phyloP scores from a whole-genome alignment of 805 yeast genomes.

The Candida yuanshanica region DNA sequence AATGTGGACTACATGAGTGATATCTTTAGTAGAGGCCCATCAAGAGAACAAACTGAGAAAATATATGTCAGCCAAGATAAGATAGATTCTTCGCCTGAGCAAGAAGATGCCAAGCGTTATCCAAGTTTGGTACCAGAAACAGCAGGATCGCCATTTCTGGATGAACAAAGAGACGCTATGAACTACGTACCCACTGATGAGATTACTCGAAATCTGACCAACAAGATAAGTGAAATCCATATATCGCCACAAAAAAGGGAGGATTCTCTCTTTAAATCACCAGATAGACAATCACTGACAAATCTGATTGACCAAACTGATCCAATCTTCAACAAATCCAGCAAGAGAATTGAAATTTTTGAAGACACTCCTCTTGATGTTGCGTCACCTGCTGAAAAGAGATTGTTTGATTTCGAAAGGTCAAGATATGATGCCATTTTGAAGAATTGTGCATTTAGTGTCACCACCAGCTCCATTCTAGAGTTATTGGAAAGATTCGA shows the following conservation, averaged over 20 bases:
- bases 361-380: constrained; percentile 14
- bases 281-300: constrained; percentile 15
- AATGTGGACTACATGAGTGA: constrained; percentile 19
- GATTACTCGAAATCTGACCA: constrained; percentile 16
- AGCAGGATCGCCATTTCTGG: constrained; percentile 19
- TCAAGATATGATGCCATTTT: constrained; percentile 6
- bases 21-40: constrained; percentile 9
- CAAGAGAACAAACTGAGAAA: constrained; percentile 5
- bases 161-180: constrained; percentile 13
- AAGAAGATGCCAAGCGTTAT: constrained; percentile 1
- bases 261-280: constrained; percentile 1
- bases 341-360: constrained; percentile 18
- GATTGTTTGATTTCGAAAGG: constrained; percentile 16
- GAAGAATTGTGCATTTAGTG: constrained; percentile 4
- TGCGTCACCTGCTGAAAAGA: constrained; percentile 4
- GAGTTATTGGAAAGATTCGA: constrained; percentile 8
- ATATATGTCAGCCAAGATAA: constrained; percentile 3
- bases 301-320: constrained; percentile 18
- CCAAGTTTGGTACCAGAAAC: background rate
- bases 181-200: constrained; percentile 15
- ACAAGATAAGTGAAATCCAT: constrained; percentile 16
- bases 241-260: constrained; percentile 21
- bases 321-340: constrained; percentile 19
- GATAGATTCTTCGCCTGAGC: background rate
- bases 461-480: constrained; percentile 9